These are phyloP conservation scores for Xylaria sp. DNA, from an alignment of 2,329 filamentous ascomycete genomes.

Conservation along the genomic window DNA sequence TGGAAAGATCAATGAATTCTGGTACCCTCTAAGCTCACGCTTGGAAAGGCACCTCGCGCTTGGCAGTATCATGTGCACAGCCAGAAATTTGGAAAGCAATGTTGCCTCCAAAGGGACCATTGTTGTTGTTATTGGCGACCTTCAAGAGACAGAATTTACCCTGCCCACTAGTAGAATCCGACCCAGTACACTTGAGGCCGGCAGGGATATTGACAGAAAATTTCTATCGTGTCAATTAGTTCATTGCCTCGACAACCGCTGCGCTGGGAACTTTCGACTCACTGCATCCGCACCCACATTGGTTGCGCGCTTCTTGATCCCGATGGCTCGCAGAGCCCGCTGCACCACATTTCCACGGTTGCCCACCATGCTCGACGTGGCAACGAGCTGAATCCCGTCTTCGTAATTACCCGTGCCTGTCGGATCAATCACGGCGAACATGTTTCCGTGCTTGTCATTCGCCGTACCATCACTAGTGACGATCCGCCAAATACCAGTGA, in stretches of 20 bases:
- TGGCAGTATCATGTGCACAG: not conserved
- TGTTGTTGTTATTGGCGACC: conserved; percentile 22
- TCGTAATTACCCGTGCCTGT: conserved; percentile 17
- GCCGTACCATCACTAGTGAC: conserved; percentile 24
- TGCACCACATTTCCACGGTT: conserved; percentile 15
- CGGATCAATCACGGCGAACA: conserved; percentile 18
- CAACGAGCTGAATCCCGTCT: conserved; percentile 5
- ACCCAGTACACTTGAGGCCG: conserved; percentile 12
- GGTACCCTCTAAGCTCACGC: not conserved
- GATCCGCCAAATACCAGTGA: conserved; percentile 16
- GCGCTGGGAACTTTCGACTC: not conserved
- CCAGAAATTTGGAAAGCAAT: conserved; percentile 17
- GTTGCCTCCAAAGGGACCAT: conserved; percentile 20
- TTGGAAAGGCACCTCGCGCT: conserved; percentile 1
- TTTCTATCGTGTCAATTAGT: not conserved
- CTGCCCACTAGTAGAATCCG: conserved; percentile 9
- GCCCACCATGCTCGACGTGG: conserved; percentile 16
- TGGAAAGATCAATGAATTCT: too few species aligned
- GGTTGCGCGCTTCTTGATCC: conserved; percentile 15
- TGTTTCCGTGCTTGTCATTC: conserved; percentile 13
- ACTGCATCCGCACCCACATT: conserved; percentile 21
- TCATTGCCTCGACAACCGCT: not conserved
- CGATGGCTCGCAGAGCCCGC: conserved; percentile 13
- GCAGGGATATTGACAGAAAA: conserved; percentile 19
- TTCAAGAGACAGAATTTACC: conserved; percentile 23